Evolutionary conservation across 2,329 filamentous ascomycete species (phyloP), one percentile per base, ranked within the genome.

Genomic region (Colletotrichum tabaci): DNA sequence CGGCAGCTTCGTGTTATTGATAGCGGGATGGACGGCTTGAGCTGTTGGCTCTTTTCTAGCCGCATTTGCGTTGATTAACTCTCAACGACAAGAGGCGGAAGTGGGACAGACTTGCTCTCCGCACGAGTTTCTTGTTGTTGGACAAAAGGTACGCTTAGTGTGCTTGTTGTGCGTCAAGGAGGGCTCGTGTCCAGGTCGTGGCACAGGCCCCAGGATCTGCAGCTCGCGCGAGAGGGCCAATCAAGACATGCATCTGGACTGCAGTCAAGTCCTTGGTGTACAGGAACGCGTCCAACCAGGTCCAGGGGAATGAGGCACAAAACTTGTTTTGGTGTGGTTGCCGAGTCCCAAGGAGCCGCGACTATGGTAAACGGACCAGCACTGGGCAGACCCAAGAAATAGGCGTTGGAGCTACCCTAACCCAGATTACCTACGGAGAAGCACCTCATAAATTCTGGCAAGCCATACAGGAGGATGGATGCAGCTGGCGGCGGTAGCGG

Each of bases 261-360:
- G 68, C 55, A 55, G 72, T 46, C 50, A 58, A 58, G 52, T 50
- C 40, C 61, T 64, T 72, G 50, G 61, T 69, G 60, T 50, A 72
- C 64, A 71, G 72, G 62, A 66, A 74, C 61, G 66, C 66, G 66
- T 67, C 66, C 72, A 74, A 66, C 65, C 70, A 70, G 18, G 21
- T 15, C 10, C 26, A 38, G 35, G 44, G 26, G 21, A 40, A 49
- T 4, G 61, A 55, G 44, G 58, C 64, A 71, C 42, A 65, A 73
- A 73, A 71, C 73, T 58, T 71, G 71, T 53, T 74, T 66, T 56
- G 53, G 52, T 62, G 40, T 56, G 60, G 47, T 30, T n/a, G 56
- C 38, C 47, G 18, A 53, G 10, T 52, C 13, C n/a, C 5, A 30
- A 15, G 35, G 47, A 53, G 35, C 21, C 35, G 21, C 6, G 47